Base-by-base conservation (phyloP, 2,329 filamentous ascomycete species). In the Botrytis squamosa region DNA sequence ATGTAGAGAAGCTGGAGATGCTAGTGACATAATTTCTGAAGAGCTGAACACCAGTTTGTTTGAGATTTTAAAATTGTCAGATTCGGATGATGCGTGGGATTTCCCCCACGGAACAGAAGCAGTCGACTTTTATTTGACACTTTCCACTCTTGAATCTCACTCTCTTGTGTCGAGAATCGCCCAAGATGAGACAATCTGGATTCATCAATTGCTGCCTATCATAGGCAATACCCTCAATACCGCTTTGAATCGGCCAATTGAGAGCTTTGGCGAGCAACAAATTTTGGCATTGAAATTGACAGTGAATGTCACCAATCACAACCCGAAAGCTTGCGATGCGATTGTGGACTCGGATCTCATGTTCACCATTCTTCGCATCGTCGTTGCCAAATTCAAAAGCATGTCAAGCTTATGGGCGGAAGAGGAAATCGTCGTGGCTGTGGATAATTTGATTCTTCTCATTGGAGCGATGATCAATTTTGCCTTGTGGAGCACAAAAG, bases 391-490 rank as follows among this genome's bases (percentile, higher is more conserved):
- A 3, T 88, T 91, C 75, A 79, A 81, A 9, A 80, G 82, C 29
- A 83, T 89, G 12, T 82, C 87, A 55, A 80, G 83, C 2, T 85
- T 85, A 10, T 82, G 89, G 73, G 83, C 83, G 9, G 85, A 84
- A 64, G 85, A 85, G 42, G 83, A 84, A n/a, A 85, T 88, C 71
- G 81, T 85, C 18, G 84, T 85, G 36, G 83, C 86, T 1, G 84
- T 95, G 71, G 92, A 97, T 77, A 87, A 89, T 67, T 86, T 97
- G 22, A 88, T 97, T 67, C 86, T 98, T 60, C 88, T 93, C 70
- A 85, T 97, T 57, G 95, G 94, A 0, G 89, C 93, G 36, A 88
- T 95, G 82, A 97, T 97, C 82, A 98, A 98, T 79, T 88, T 98
- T 72, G 89, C 93, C 14, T 94, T 97, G 81, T 91, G 93, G 80